A percentile compares a stretch with the other conserved stretches of the same genome.
These are phyloP conservation scores for Alternaria viburni DNA, from an alignment of 2,329 filamentous ascomycete species.

Conservation along the genomic window DNA sequence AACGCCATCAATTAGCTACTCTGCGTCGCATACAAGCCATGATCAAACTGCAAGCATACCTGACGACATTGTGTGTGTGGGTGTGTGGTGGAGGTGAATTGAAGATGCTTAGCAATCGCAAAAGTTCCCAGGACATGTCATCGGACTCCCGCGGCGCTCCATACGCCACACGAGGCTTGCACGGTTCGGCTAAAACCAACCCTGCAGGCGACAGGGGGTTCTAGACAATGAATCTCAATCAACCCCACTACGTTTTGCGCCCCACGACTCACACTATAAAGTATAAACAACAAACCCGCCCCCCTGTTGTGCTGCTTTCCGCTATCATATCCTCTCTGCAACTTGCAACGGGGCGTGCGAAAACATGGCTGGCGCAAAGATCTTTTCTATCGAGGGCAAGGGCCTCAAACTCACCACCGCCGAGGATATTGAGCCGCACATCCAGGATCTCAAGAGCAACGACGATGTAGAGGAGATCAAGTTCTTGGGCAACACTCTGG, in stretches of 20 bases:
- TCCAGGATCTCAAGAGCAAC: slow-evolving; percentile 74
- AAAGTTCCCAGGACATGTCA: slow-evolving; percentile 25
- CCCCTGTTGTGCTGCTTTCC: background rate
- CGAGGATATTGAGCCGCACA: slow-evolving; percentile 83
- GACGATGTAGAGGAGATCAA: slow-evolving; percentile 82
- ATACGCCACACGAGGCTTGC: slow-evolving; percentile 8
- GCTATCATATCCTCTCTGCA: slow-evolving; percentile 1
- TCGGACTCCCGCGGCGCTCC: slow-evolving; percentile 22
- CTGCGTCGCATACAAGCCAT: background rate
- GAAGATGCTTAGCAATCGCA: slow-evolving; percentile 38
- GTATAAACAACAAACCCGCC: background rate
- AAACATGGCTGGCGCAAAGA: slow-evolving; percentile 60
- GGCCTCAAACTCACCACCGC: slow-evolving; percentile 91
- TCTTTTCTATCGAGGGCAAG: slow-evolving; percentile 91
- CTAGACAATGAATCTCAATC: slow-evolving; percentile 25
- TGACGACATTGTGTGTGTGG: slow-evolving; percentile 39
- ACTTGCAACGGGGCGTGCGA: slow-evolving; percentile 1
- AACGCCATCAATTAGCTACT: slow-evolving; percentile 9
- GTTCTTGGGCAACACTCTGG: slow-evolving; percentile 89
- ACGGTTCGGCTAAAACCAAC: slow-evolving; percentile 2
- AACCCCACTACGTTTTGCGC: slow-evolving; percentile 33
- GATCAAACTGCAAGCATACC: slow-evolving; percentile 29
- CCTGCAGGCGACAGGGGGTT: slow-evolving; percentile 16
- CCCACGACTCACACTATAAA: slow-evolving; percentile 4
- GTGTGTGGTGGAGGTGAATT: slow-evolving; percentile 22